Evolutionary conservation across 495 filamentous ascomycete species (phyloP).

Genomic region (Aspergillus sparsus): DNA sequence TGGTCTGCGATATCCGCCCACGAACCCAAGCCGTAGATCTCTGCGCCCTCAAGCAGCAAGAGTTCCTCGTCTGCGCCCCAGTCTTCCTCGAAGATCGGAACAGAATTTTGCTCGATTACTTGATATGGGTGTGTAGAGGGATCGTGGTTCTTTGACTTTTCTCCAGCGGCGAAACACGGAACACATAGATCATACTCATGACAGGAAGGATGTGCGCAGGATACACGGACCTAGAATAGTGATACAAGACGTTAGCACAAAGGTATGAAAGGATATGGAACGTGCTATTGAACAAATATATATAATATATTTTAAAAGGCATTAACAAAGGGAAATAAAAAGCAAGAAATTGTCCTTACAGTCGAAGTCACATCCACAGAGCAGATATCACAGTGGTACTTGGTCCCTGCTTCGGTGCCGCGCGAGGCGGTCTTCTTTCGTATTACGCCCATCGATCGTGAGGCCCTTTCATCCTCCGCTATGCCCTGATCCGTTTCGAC

Average conservation of each 20-base stretch:
- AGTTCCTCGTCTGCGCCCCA: conserved; percentile 99
- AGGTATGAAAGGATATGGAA: background rate
- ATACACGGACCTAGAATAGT: conserved; percentile 76
- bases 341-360: conserved; percentile 50
- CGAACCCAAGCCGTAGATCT: conserved; percentile 93
- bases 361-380: conserved; percentile 94
- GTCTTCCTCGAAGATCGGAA: conserved; percentile 90
- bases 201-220: conserved; percentile 80
- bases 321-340: background rate
- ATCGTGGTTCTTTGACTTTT: conserved; percentile 76
- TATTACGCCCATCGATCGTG: conserved; percentile 82
- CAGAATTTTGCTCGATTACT: conserved; percentile 97
- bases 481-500: conserved; percentile 39
- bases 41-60: conserved; percentile 88
- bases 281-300: background rate
- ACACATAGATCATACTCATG: conserved; percentile 97
- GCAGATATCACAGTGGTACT: conserved; percentile 95
- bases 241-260: background rate
- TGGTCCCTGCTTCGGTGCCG: conserved; percentile 88
- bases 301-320: background rate
- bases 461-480: conserved; percentile 46
- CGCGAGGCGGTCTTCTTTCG: conserved; percentile 90
- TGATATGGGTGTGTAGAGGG: conserved; percentile 81
- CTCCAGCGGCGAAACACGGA: conserved; percentile 83
- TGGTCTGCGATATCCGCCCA: conserved; percentile 99